Evolutionary conservation across 2,329 filamentous ascomycete species (phyloP), one percentile per base, ranked within the genome.

Genomic region (Capronia epimyces): DNA sequence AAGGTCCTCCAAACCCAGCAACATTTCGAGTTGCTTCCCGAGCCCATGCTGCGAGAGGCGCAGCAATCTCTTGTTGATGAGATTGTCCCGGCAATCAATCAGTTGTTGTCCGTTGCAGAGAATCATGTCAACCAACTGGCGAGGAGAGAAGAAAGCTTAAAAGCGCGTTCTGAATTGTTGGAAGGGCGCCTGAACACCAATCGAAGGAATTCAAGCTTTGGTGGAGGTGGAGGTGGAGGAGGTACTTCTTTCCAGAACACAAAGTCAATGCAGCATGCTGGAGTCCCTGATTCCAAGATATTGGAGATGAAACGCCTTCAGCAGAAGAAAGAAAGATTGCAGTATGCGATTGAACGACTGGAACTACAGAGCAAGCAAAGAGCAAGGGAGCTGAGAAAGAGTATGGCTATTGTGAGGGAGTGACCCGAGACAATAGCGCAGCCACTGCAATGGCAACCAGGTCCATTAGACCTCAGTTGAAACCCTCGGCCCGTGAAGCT

Each of bases 11-110:
- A 82, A 61, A 81, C 80, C 4, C 82, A 79, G 49, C 62, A 94
- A 84, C 90, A 95, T 72, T 96, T 95, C 70, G 90, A 96, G 68
- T 82, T 95, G 36, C 87, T 95, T 61, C 87, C 89, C 13, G 88
- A 95, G 66, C 81, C 86, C 10, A 87, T 87, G 45, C 81, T 96
- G 39, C 83, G 84, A 55, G 79, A 84, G 56, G 90, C 90, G 25
- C 90, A 96, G 69, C 77, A 87, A 59, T 84, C 88, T 3, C 81
- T 96, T 15, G 84, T 89, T 62, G 86, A 88, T 63, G 89, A 95
- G 66, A 93, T 95, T 60, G 84, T 85, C n/a, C 90, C 90, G 7
- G 89, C 89, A 67, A 86, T 95, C 57, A 75, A 83, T 24, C 80
- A 82, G 51, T 80, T 96, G 1, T 82, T 96, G 45, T 79, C 83